Evolutionary conservation across 1,284 basidiomycete genomes (phyloP), one percentile per base, ranked within the genome.

Genomic region (Agaricales sp.): DNA sequence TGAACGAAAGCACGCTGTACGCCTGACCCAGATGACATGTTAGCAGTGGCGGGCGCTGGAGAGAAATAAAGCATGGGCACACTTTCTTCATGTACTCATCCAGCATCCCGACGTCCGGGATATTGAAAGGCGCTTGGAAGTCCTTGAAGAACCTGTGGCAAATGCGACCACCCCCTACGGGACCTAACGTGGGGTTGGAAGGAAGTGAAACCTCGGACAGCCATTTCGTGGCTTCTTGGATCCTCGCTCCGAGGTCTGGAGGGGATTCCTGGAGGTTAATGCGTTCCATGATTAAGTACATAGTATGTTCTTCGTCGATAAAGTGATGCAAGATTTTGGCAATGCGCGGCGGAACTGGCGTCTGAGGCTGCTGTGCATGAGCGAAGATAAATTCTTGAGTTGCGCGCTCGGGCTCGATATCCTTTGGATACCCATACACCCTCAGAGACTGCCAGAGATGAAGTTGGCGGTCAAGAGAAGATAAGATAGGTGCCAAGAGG

Each of bases 271-370:
- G 43, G 35, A 41, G 47, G n/a, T 38, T 18, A 35, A 62, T 60
- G 49, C 38, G 50, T 50, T 61, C 62, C 59, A 63, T 61, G 54
- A 63, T 57, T 16, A 62, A 39, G 48, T 61, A 63, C n/a, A n/a
- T n/a, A 48, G 51, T 52, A 16, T 19, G 4, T 14, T 35, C 2
- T 46, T 52, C 41, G 22, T 41, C 44, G 43, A 23, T 16, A 41
- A 52, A 52, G 48, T 24, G 18, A 50, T 57, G 52, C 26, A 26
- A 16, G 25, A 56, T 43, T 44, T 54, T 20, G 47, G 59, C 47
- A 52, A 61, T 54, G 46, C 51, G 59, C 50, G 58, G 59, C 30
- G 54, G 26, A n/a, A 43, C 30, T n/a, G 24, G 43, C 21, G 45
- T 18, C 11, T 37, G 11, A 37, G 30, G 16, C 30, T 16, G 30